Base-by-base conservation (phyloP, 371 early-diverging fungal species). In the Thermomucor indicae-seudaticae region DNA sequence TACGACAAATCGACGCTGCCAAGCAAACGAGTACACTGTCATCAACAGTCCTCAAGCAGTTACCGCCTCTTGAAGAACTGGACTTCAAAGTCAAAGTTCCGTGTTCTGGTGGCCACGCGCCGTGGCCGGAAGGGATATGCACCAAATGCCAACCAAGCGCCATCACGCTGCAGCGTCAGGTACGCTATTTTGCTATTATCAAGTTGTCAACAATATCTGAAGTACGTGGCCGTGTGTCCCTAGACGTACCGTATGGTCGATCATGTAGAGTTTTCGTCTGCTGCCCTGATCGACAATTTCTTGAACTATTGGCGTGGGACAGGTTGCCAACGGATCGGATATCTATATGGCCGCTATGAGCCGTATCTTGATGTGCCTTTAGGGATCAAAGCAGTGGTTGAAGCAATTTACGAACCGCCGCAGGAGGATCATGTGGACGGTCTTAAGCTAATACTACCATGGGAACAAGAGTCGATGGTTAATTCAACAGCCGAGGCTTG, bases 101-200 rank as follows among this genome's bases (percentile, higher is more conserved):
- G 27, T 98, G 98, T 64, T 77, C 80, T 1, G 80, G 84, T 7
- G 86, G 89, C 0, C 97, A 97, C 66, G 85, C 85, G 6, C 86
- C 93, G 44, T 96, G 91, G 88, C 97, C 97, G 2, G 86, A 80
- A 49, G 90, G 95, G 29, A 96, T 98, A 51, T 98, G 98, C 75
- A 90, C 95, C 14, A 96, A 96, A 60, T 98, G 98, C 58, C 98
- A 98, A 61, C 98, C 98, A 6, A 87, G 90, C 47, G 92, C 98
- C 1, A 83, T 96, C 32, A 89, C 94, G 1, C 67, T 98, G 41
- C 91, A 93, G 57, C 78, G 81, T 25, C 96, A 96, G 80, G 90
- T 88, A 71, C 39, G 40, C 16, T 16, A 19, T 44, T 24, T n/a
- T n/a, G n/a, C n/a, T n/a, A n/a, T 31, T 45, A 45, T 19, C 20